Base-by-base conservation (phyloP, 163 green algal genomes). In the Chloroidium sp. region DNA sequence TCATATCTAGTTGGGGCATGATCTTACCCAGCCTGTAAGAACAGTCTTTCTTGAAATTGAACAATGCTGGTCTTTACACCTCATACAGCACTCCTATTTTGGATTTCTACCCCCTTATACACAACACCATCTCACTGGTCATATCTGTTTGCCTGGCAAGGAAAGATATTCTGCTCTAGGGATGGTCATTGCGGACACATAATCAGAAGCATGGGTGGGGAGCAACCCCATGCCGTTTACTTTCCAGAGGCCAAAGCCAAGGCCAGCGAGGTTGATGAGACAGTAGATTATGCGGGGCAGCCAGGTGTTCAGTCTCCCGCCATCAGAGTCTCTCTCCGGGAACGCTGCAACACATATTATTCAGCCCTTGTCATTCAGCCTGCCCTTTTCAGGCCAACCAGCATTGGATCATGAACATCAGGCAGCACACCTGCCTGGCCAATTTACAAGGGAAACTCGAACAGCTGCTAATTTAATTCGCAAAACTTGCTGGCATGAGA, bases 161-260 rank as follows among this genome's bases (percentile, higher is more conserved):
- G 36, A 36, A 36, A 36, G 36, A 36, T 36, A 36, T 36, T 36
- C 36, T 36, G 36, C 36, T 36, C 36, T 36, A 36, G 79, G 79
- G 1, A 82, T 69, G 2, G 59, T n/a, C 10, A 82, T 69, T 3
- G 79, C 74, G 2, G 88, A 93, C n/a, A 95, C 88, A 90, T 90
- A 97, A 78, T 97, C 95, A 59, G 88, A 93, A 0, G 92, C 76
- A 79, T 95, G 88, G 14, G 93, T 97, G 2, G 95, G 95, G 83
- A 98, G 84, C 83, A 98, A 80, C 3, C 95, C 95, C 92, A 98
- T 98, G 58, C 82, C 77, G 81, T 95, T 90, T 3, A 99, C 87
- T 82, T 96, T 96, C 81, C 95, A 96, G 1, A 96, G 72, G 0
- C 87, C 95, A 88, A 98, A 97, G 1, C 86, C 78, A 1, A 98